phyloP scores from a whole-genome alignment of 805 yeast genomes.

The Lipomyces yamadae region DNA sequence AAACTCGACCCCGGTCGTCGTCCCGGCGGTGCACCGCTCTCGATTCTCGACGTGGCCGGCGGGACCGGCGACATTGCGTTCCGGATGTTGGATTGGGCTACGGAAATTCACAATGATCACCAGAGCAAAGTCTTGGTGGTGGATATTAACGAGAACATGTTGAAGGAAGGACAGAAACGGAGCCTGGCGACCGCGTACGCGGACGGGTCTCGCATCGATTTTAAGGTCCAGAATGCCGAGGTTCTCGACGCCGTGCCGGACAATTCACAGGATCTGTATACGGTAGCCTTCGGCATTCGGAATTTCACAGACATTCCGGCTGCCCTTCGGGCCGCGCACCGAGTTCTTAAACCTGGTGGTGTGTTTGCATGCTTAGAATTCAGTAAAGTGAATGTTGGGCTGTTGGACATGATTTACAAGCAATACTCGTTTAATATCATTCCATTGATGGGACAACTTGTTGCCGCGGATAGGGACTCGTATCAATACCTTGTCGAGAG shows the following conservation, averaged over 20 bases:
- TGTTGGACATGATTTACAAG: slow-evolving; percentile 76
- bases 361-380: slow-evolving; percentile 96
- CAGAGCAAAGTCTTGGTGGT: slow-evolving; percentile 84
- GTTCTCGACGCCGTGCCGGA: slow-evolving; percentile 79
- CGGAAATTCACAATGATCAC: slow-evolving; percentile 71
- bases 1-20: slow-evolving; percentile 92
- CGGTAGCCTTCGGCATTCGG: slow-evolving; percentile 96
- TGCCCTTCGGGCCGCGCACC: slow-evolving; percentile 91
- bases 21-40: slow-evolving; percentile 81
- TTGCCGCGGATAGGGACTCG: slow-evolving; percentile 94
- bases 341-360: slow-evolving; percentile 97
- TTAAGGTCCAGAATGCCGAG: slow-evolving; percentile 93
- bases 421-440: slow-evolving; percentile 85
- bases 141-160: slow-evolving; percentile 96
- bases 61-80: slow-evolving; percentile 99
- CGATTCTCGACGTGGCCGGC: slow-evolving; percentile 95
- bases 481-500: slow-evolving; percentile 96
- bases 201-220: slow-evolving; percentile 66
- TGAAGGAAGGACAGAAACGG: slow-evolving; percentile 86
- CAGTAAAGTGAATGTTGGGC: slow-evolving; percentile 77
- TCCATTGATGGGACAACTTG: slow-evolving; percentile 93
- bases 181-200: slow-evolving; percentile 62
- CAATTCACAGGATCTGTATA: slow-evolving; percentile 90
- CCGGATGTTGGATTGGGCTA: slow-evolving; percentile 91
- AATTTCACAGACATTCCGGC: slow-evolving; percentile 94